Evolutionary conservation across 163 green algal genomes (phyloP).

Genomic region (Volvox carteri): DNA sequence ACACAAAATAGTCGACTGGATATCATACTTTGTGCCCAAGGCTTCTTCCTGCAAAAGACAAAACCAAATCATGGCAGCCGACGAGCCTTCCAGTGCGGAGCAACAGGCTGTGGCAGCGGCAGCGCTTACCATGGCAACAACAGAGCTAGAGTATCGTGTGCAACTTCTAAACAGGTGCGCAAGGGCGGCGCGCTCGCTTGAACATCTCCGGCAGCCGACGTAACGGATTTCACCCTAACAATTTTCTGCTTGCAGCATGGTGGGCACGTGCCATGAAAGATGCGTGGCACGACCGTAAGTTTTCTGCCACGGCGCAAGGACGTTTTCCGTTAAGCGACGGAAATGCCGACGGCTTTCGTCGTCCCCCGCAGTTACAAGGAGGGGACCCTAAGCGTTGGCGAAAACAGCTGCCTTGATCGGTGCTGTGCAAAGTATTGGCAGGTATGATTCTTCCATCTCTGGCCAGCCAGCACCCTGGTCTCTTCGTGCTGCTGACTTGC

Average conservation of each 20-base stretch:
- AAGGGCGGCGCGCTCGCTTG: neutral
- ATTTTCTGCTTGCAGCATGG: conserved; percentile 82
- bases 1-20: neutral
- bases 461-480: neutral
- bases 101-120: conserved; percentile 39
- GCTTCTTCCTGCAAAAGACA: neutral
- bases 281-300: conserved; percentile 81
- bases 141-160: conserved; percentile 96
- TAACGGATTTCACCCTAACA: neutral
- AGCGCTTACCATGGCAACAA: conserved; percentile 81
- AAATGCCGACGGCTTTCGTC: neutral
- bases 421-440: conserved; percentile 98
- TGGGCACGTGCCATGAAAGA: conserved; percentile 86
- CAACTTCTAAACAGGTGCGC: conserved; percentile 95
- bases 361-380: conserved; percentile 91
- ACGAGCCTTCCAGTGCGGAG: conserved; percentile 27
- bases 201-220: neutral
- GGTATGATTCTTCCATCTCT: conserved; percentile 68
- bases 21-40: neutral
- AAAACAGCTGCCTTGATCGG: conserved; percentile 96
- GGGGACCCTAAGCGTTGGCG: conserved; percentile 93
- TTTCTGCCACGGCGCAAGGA: neutral
- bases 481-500: neutral
- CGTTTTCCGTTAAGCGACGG: neutral
- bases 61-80: conserved; percentile 11